Base-by-base conservation (phyloP, 805 yeast species). In the Candida succiphila region DNA sequence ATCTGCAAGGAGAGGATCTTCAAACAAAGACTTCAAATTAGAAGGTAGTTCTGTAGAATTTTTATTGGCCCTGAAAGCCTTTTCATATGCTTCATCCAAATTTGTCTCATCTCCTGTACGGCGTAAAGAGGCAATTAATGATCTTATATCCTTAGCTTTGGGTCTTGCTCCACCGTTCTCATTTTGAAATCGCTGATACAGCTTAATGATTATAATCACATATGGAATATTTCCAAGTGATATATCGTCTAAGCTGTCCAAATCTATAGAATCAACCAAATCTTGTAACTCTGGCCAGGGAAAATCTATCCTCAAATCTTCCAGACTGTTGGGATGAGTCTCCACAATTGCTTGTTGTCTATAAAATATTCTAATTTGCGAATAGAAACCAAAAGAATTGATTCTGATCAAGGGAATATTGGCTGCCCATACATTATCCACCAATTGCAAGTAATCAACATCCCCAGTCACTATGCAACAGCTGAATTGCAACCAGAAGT, bases 281-380 rank as follows among this genome's bases (percentile, higher is more conserved):
- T 54, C 57, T 25, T 54, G 52, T 7, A 87, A 54, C 42, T 82
- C 86, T 1, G 63, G 56, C 95, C 96, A 89, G 1, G 92, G 83
- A 3, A 33, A 28, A 38, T 75, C 78, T 2, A 87, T 54, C 33
- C 94, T 58, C 37, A 87, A 55, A 45, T 85, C 95, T 18, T 66
- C 72, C 2, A 77, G 47, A 7, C 69, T 60, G 12, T 71, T 59
- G 0, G 78, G 75, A 51, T 86, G 94, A 1, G 95, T 73, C 38
- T 88, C 88, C 13, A 85, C 57, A 2, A 84, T 70, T n/a, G 78
- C 70, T 7, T 74, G 73, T 43, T 78, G 85, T 19, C 48, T 52
- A n/a, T 69, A 51, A 22, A 70, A 56, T 4, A 80, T 48, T 27
- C 75, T 60, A 4, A 83, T 39, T 14, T 63, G 55, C 1, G 87